These are phyloP conservation scores for Perkinsela sp. DNA, from an alignment of 208 protist species.

Conservation along the genomic window DNA sequence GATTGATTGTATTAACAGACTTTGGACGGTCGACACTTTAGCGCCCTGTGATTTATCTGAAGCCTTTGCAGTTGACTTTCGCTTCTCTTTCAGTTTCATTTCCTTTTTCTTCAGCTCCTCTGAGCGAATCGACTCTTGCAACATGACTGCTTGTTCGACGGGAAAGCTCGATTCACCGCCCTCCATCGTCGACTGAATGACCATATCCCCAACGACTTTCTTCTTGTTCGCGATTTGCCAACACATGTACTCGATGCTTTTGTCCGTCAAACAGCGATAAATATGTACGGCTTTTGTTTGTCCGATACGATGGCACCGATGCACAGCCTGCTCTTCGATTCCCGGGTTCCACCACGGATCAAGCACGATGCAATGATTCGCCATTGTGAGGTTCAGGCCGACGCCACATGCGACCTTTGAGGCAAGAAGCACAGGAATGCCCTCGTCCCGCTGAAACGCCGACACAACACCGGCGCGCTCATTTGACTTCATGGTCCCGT, in stretches of 20 bases:
- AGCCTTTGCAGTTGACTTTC: neutral
- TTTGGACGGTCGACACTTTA: no score
- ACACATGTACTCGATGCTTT: slow-evolving; percentile 76
- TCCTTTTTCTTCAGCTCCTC: neutral
- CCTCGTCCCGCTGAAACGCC: slow-evolving; percentile 19
- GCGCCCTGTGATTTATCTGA: no score
- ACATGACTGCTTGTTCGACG: neutral
- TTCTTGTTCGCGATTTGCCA: slow-evolving; percentile 66
- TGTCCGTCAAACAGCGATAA: slow-evolving; percentile 55
- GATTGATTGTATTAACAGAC: neutral
- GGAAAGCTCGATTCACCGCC: neutral
- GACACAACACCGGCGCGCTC: slow-evolving; percentile 38
- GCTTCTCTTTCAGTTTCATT: neutral
- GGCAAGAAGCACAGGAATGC: slow-evolving; percentile 48
- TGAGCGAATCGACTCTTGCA: neutral
- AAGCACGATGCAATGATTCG: slow-evolving; percentile 73
- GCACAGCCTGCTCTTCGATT: slow-evolving; percentile 75
- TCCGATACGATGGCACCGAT: slow-evolving; percentile 76
- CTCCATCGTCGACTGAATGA: slow-evolving; percentile 30
- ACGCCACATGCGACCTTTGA: slow-evolving; percentile 81
- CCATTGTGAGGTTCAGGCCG: slow-evolving; percentile 83
- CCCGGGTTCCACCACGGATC: slow-evolving; percentile 86
- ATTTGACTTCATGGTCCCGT: slow-evolving; percentile 60
- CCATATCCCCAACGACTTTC: slow-evolving; percentile 58
- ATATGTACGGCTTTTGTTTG: slow-evolving; percentile 68